Evolutionary conservation across 2,329 filamentous ascomycete genomes (phyloP), one percentile per base, ranked within the genome.

Genomic region (Uncinocarpus reesii): DNA sequence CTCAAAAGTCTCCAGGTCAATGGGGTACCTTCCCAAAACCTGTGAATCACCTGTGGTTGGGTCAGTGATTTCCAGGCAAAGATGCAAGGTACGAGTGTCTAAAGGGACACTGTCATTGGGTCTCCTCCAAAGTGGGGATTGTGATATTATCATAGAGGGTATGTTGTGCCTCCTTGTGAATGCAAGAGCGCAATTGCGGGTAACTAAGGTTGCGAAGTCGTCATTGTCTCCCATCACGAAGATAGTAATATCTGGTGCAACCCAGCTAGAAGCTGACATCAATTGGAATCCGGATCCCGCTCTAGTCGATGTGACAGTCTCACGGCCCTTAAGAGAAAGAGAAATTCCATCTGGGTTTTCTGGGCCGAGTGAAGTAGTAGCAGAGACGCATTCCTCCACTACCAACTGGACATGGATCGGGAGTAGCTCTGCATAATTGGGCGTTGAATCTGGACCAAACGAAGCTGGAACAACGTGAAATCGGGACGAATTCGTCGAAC

Each of bases 391-490:
- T 50, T 72, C 69, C 40, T 74, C 70, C 31, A 74, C 70, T 43
- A 71, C 64, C 11, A 74, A 62, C 52, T 72, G 69, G 13, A 71
- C 63, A 58, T 67, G 65, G 40, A 67, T 70, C 24, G 68, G 69
- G 21, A 74, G 66, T 21, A 74, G 65, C 42, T 73, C 70, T 11
- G 71, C 70, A 57, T 69, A 70, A 34, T 70, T 71, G 5, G 70
- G 66, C 28, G 67, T 59, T 23, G 66, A 61, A 18, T 66, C 69
- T 29, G 64, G 62, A 38, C 69, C 71, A 55, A 70, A 72, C 0
- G 69, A 69, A 7, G 70, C 69, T 8, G 71, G 71, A 29, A 73
- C 66, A 48, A 73, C 66, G 56, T 71, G 70, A 53, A 70, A 73
- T 36, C 68, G 64, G 29, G 69, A 69, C 13, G 68, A 66, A 45